Conservation (phyloP, 768 basidiomycete species). For the Xerocomellus dryophilus region DNA sequence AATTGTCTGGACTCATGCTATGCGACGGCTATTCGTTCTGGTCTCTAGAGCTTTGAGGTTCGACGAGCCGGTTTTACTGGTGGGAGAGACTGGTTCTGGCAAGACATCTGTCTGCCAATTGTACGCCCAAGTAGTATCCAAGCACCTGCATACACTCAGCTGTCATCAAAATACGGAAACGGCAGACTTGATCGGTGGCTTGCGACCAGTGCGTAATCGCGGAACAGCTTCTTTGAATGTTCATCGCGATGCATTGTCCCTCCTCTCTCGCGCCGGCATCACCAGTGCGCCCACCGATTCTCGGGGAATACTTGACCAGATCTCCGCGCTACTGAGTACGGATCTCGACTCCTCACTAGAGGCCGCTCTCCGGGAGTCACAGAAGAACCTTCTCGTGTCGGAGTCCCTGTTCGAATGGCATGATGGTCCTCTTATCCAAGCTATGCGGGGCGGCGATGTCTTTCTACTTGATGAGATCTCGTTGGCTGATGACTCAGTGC, state of each 20-base stretch:
- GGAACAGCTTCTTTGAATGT: conserved; percentile 50
- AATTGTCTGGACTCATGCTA: conserved; percentile 91
- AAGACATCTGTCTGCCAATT: conserved; percentile 97
- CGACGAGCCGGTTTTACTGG: conserved; percentile 92
- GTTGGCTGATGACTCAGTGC: conserved; percentile 94
- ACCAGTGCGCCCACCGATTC: conserved; percentile 20
- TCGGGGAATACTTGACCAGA: conserved; percentile 28
- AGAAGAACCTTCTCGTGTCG: conserved; percentile 45
- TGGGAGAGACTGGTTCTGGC: conserved; percentile 96
- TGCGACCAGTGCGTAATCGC: conserved; percentile 84
- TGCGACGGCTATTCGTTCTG: conserved; percentile 85
- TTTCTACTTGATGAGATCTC: conserved; percentile 97
- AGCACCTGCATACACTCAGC: conserved; percentile 71
- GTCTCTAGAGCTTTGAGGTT: conserved; percentile 81
- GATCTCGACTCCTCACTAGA: conserved; percentile 32
- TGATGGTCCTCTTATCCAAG: conserved; percentile 91
- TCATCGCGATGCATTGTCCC: conserved; percentile 38
- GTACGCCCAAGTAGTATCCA: conserved; percentile 63
- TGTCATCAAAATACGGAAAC: conserved; percentile 99
- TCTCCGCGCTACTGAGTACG: conserved; percentile 19
- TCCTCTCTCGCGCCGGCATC: conserved; percentile 45
- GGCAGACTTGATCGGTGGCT: conserved; percentile 90
- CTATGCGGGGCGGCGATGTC: conserved; percentile 82
- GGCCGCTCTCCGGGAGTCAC: conserved; percentile 40
- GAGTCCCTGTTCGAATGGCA: conserved; percentile 95